Base-by-base conservation (phyloP, 2,329 filamentous ascomycete genomes). In the Penicillium capsulatum region DNA sequence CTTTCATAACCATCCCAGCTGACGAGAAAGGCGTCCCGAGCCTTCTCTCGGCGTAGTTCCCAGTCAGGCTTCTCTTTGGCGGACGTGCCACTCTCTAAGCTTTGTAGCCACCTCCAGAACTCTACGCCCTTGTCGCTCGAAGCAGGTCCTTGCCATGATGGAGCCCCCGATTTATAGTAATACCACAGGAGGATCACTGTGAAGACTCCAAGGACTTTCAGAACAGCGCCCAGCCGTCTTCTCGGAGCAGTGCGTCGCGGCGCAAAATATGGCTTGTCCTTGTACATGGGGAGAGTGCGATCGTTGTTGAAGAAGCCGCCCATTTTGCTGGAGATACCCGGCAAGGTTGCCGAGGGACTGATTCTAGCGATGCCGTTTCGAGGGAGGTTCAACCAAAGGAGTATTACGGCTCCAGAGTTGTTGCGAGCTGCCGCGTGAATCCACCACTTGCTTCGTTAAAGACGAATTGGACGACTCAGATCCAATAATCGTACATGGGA, bases 1-100 rank as follows among this genome's bases (percentile, higher is more conserved):
- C 86, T 81, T 63, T 89, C 84, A 65, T 98, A 98, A 6, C 85
- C 84, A 61, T 90, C 84, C 86, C 90, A 98, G 60, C 90, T 96
- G 51, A 92, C 70, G 64, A 84, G 78, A 65, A 98, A 97, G 13
- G 86, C 89, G 61, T 95, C 86, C 45, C 85, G 86, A 3, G 98
- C 92, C 50, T 77, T 79, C 51, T 94, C 80, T 56, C 86, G 79
- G 59, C 91, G 78, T 52, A 79, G 76, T 19, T 78, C 66, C 92
- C 92, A 98, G 61, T 95, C 78, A 2, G 80, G 72, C 16, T 55
- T 44, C 38, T 66, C 64, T 24, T 51, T 45, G 24, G 61, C 53
- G 8, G 47, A 34, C n/a, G 54, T 49, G 13, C 63, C 38, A 20
- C 72, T 70, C 7, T 77, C 73, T 38, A 77, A 59, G 34, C 66